A percentile compares a stretch with the other conserved stretches of the same genome.
These are phyloP conservation scores for Nicotiana undulata DNA, from an alignment of 257 asterid genomes.

Conservation along the genomic window DNA sequence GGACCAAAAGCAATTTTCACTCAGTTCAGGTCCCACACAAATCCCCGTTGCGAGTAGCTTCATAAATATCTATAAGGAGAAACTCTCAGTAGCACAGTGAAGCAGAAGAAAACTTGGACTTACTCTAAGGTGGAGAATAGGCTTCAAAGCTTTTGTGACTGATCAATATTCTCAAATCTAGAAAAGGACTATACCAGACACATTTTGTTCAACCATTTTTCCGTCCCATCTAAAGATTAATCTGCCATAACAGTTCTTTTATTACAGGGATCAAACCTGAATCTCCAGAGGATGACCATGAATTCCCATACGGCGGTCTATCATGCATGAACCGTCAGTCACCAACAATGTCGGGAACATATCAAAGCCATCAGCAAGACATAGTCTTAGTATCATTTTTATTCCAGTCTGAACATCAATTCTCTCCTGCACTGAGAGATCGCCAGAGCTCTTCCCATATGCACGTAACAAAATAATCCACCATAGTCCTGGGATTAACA, in stretches of 20 bases:
- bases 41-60: background rate
- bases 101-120: background rate
- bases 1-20: background rate
- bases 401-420: slow-evolving; percentile 79
- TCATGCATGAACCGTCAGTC: slow-evolving; percentile 83
- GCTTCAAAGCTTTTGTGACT: background rate
- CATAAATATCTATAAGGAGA: background rate
- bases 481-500: slow-evolving; percentile 54
- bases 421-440: slow-evolving; percentile 64
- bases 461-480: slow-evolving; percentile 80
- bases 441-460: slow-evolving; percentile 74
- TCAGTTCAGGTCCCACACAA: background rate
- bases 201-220: background rate
- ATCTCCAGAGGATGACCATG: slow-evolving; percentile 80
- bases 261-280: slow-evolving; percentile 35
- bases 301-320: slow-evolving; percentile 83
- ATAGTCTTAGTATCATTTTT: slow-evolving; percentile 62
- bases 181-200: background rate
- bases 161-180: background rate
- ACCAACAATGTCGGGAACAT: slow-evolving; percentile 73
- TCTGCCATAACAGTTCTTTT: background rate
- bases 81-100: background rate
- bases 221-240: background rate
- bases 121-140: background rate
- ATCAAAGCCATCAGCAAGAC: slow-evolving; percentile 81